These are phyloP conservation scores for Annulohypoxylon maeteangense DNA, from an alignment of 495 filamentous ascomycete species.

Conservation along the genomic window DNA sequence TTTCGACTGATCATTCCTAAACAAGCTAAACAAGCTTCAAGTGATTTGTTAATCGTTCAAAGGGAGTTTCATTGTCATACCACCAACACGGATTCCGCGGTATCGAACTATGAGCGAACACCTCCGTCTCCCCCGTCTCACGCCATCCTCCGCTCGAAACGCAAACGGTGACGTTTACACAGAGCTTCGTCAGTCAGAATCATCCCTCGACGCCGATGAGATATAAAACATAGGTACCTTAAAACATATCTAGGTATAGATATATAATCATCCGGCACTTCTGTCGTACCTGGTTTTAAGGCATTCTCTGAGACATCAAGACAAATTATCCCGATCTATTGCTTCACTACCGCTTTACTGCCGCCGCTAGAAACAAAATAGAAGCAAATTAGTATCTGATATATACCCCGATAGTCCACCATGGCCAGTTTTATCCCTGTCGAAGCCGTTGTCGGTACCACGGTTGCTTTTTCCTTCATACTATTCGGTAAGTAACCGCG, in stretches of 20 bases:
- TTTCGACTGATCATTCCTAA: slow-evolving; percentile 16
- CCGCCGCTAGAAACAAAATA: neutral
- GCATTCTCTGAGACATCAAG: neutral
- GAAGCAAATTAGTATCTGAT: neutral
- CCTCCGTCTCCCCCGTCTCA: slow-evolving; percentile 13
- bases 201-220: neutral
- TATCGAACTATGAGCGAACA: slow-evolving; percentile 19
- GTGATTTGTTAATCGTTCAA: neutral
- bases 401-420: slow-evolving; percentile 1
- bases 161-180: slow-evolving; percentile 14
- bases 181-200: neutral
- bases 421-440: slow-evolving; percentile 35
- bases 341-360: too few species aligned
- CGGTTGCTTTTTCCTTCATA: slow-evolving; percentile 58
- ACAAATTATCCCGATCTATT: neutral
- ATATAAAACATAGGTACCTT: neutral
- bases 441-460: slow-evolving; percentile 50
- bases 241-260: neutral
- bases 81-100: slow-evolving; percentile 13
- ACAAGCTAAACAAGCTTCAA: slow-evolving; percentile 11
- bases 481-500: slow-evolving; percentile 51
- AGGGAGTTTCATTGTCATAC: slow-evolving; percentile 33
- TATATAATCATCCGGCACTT: neutral
- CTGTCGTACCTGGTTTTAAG: neutral
- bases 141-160: slow-evolving; percentile 9